Conservation (phyloP, 306 rosid species). For the Ammopiptanthus mongolicus region DNA sequence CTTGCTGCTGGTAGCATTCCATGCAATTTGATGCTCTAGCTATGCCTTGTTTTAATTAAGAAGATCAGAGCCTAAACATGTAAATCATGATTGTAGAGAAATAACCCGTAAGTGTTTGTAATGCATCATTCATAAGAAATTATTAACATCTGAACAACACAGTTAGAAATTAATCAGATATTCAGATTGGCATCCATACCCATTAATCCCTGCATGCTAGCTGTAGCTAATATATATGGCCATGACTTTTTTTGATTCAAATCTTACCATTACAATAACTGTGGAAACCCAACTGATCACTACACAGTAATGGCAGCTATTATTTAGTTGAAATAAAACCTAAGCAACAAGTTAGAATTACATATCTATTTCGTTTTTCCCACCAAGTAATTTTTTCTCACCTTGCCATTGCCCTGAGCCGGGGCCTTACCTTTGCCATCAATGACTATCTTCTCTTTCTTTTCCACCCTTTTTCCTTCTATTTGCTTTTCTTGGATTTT, state of each 20-base stretch:
- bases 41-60: not conserved
- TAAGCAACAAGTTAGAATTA: constrained; percentile 13
- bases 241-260: constrained; percentile 13
- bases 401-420: constrained; percentile 34
- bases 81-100: not conserved
- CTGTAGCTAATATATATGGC: not conserved
- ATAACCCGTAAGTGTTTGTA: not conserved
- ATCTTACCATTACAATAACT: not conserved
- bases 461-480: constrained; percentile 28
- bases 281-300: not conserved
- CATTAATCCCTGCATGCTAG: constrained; percentile 1
- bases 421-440: constrained; percentile 27
- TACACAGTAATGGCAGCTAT: constrained; percentile 12
- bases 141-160: not conserved
- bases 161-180: not conserved
- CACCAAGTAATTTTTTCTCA: constrained; percentile 30
- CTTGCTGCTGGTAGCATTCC: not conserved
- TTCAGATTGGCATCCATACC: not conserved
- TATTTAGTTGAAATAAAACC: constrained; percentile 15
- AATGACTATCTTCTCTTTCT: constrained; percentile 20
- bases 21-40: not conserved
- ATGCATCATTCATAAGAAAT: not conserved
- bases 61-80: not conserved
- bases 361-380: constrained; percentile 26
- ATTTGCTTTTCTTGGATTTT: constrained; percentile 31